A percentile compares a stretch with the other conserved stretches of the same genome.
phyloP scores from a whole-genome alignment of 768 basidiomycete genomes.

The Coprinellus aureogranulatus region DNA sequence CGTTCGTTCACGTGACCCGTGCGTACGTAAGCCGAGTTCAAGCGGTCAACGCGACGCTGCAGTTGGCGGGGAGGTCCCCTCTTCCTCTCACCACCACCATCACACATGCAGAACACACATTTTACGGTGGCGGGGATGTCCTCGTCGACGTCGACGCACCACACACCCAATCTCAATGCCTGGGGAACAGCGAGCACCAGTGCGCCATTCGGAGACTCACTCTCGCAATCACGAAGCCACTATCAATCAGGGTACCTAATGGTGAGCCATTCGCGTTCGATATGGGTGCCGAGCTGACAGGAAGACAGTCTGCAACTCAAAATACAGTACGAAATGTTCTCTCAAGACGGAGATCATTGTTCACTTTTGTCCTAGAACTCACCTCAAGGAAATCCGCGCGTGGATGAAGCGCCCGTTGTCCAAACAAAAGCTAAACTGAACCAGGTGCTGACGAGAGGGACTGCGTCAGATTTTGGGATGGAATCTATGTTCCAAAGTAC shows the following conservation, averaged over 20 bases:
- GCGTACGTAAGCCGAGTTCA: too few species aligned
- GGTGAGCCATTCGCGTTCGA: constrained; percentile 39
- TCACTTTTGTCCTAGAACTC: constrained; percentile 30
- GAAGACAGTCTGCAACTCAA: constrained; percentile 57
- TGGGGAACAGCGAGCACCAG: constrained; percentile 52
- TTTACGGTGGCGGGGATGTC: constrained; percentile 66
- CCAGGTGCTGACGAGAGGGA: constrained; percentile 59
- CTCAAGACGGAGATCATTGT: not conserved
- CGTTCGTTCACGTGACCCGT: too few species aligned
- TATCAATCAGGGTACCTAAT: constrained; percentile 82
- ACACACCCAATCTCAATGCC: constrained; percentile 46
- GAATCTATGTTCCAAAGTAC: constrained; percentile 83
- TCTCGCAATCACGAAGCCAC: constrained; percentile 70
- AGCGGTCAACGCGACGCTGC: too few species aligned
- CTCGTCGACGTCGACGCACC: constrained; percentile 44
- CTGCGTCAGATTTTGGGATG: constrained; percentile 73
- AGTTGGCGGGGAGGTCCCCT: too few species aligned
- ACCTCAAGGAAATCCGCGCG: constrained; percentile 58
- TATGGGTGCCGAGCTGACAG: not conserved
- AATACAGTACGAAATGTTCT: constrained; percentile 42
- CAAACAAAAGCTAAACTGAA: constrained; percentile 82
- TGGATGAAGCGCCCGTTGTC: constrained; percentile 72
- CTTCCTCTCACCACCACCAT: not conserved
- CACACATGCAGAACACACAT: constrained; percentile 39
- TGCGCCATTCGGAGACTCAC: constrained; percentile 60